Evolutionary conservation across 2,329 filamentous ascomycete genomes (phyloP).

Genomic region (Penicillium sp.): DNA sequence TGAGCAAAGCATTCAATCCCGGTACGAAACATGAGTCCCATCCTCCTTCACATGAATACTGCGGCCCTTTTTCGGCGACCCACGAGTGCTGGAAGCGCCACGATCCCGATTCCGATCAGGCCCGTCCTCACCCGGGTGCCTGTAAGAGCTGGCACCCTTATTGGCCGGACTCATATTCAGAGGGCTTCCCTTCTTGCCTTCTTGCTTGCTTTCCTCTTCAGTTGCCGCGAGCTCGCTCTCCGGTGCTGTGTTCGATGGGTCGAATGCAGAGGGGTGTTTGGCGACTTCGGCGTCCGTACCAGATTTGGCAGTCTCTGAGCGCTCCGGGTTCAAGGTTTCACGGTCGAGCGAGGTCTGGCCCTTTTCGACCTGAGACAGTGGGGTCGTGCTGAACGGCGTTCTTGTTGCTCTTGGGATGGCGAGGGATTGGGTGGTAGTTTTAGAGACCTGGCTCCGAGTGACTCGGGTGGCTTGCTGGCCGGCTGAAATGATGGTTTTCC

Average conservation of each 20-base stretch:
- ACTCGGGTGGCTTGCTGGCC: conserved; percentile 13
- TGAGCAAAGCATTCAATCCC: conserved; percentile 4
- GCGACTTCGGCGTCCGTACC: conserved; percentile 62
- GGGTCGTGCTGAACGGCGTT: conserved; percentile 9
- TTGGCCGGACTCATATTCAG: conserved; percentile 62
- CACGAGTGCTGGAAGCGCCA: conserved; percentile 39
- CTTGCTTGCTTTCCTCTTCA: conserved; percentile 38
- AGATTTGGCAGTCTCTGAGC: conserved; percentile 66
- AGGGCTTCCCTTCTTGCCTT: conserved; percentile 47
- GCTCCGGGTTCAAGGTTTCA: conserved; percentile 61
- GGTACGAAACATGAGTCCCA: conserved; percentile 23
- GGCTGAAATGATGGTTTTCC: conserved; percentile 19
- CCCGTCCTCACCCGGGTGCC: conserved; percentile 44
- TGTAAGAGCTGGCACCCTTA: conserved; percentile 53
- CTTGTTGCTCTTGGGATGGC: not conserved
- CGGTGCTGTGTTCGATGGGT: conserved; percentile 65
- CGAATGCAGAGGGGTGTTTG: conserved; percentile 63
- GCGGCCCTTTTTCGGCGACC: conserved; percentile 35
- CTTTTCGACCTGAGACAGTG: conserved; percentile 9
- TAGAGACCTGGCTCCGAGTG: not conserved
- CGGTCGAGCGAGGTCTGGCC: conserved; percentile 44
- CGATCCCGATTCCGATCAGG: conserved; percentile 40
- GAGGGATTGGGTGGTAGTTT: not conserved
- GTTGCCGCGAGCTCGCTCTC: conserved; percentile 50
- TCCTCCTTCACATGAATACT: conserved; percentile 26